Base-by-base conservation (phyloP, 2,329 filamentous ascomycete species). In the Phaeoacremonium minimum region DNA sequence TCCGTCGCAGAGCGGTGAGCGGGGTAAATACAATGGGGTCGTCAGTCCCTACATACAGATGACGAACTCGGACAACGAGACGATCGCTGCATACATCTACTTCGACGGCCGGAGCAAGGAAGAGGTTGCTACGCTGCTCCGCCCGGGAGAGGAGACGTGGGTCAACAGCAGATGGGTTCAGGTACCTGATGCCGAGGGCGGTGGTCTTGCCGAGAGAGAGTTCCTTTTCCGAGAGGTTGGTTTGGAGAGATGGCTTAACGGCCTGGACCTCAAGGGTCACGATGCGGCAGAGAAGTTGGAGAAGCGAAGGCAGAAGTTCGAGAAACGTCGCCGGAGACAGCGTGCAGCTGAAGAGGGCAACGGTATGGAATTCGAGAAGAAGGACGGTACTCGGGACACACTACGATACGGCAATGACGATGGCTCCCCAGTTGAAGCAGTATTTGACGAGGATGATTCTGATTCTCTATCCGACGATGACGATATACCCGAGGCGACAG, bases 101-200 rank as follows among this genome's bases (percentile, higher is more conserved):
- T 98, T 98, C 56, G 93, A 98, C 61, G 93, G 93, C 14, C 76
- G 93, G 44, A 77, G 79, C 42, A 98, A 98, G 61, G 93, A 98
- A 59, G 93, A 98, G 65, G 94, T 98, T 4, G 93, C 93, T 35
- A 98, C 93, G 11, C 69, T 98, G 39, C 71, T 98, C 35, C 77
- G 93, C 37, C 85, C 90, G 11, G 91, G 93, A 16, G 93, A 97
- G 58, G 93, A 98, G 65, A 98, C 93, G 3, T 98, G 93, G 93
- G 94, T 98, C 16, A 98, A 97, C 56, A 96, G 89, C 38, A 77
- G 93, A 51, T 98, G 93, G 93, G 93, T 98, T 33, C 91, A 94
- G 56, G 81, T 98, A 6, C 88, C 91, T 4, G 83, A 90, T 18
- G 80, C 84, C 16, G 91, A 97, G 63, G 91, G 91, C 19, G 93